Conservation (phyloP, 768 basidiomycete genomes). For the Suillus ampliporus region DNA sequence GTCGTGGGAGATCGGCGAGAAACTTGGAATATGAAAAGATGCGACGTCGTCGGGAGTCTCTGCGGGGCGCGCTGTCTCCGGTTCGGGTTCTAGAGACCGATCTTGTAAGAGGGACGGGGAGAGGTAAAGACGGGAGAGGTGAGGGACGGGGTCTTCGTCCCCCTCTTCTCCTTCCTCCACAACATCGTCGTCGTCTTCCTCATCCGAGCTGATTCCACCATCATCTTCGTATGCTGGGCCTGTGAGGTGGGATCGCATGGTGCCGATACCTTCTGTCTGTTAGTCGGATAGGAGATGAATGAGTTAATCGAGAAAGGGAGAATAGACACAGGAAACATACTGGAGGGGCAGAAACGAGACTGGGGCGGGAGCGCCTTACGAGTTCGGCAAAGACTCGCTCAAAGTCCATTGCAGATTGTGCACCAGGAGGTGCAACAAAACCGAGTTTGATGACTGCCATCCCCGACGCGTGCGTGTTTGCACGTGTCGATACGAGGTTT, state of each 20-base stretch:
- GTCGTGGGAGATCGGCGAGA: background rate
- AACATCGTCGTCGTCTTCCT: slow-evolving; percentile 44
- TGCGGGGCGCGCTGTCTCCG: slow-evolving; percentile 19
- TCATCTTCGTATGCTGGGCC: slow-evolving; percentile 74
- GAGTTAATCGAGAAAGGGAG: slow-evolving; percentile 8
- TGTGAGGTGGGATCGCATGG: slow-evolving; percentile 65
- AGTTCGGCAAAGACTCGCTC: slow-evolving; percentile 69
- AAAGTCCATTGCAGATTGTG: slow-evolving; percentile 52
- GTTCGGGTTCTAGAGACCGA: slow-evolving; percentile 20
- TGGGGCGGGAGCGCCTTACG: slow-evolving; percentile 64
- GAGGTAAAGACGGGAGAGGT: slow-evolving; percentile 27
- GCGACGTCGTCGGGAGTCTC: background rate
- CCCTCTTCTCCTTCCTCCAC: slow-evolving; percentile 39
- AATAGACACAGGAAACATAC: slow-evolving; percentile 41
- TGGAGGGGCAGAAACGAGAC: slow-evolving; percentile 78
- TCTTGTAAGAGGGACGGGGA: slow-evolving; percentile 30
- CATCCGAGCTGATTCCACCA: slow-evolving; percentile 69
- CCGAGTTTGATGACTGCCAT: slow-evolving; percentile 66
- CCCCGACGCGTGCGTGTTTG: slow-evolving; percentile 53
- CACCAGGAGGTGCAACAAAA: slow-evolving; percentile 52
- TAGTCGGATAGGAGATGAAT: background rate
- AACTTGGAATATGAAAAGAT: background rate
- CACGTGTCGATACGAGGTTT: slow-evolving; percentile 53
- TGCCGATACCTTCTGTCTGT: slow-evolving; percentile 88
- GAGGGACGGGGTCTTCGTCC: slow-evolving; percentile 33